Evolutionary conservation across 2,329 filamentous ascomycete species (phyloP).

Genomic region (Cytospora schulzeri): DNA sequence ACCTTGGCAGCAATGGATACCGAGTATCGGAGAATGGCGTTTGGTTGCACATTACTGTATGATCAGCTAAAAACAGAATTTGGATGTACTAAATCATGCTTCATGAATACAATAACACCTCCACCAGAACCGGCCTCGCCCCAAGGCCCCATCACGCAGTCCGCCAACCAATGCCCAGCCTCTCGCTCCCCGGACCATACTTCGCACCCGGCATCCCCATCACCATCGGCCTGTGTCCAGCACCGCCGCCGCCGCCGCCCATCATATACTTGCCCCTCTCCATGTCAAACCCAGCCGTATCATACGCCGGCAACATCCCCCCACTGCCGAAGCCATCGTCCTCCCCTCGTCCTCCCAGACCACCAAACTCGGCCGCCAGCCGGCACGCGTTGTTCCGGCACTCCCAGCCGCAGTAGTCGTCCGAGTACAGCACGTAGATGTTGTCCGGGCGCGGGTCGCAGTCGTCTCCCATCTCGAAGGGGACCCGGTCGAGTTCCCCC

Average conservation of each 20-base stretch:
- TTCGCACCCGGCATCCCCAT: conserved; percentile 30
- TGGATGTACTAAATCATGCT: neutral
- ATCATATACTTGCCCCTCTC: conserved; percentile 2
- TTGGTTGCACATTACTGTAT: neutral
- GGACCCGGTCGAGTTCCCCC: conserved; percentile 20
- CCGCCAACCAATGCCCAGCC: conserved; percentile 31
- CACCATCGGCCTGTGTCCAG: neutral
- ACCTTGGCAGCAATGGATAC: neutral
- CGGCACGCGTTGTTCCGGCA: conserved; percentile 32
- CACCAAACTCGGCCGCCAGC: neutral
- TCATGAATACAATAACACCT: neutral
- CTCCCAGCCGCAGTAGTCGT: conserved; percentile 36
- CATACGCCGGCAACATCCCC: conserved; percentile 17
- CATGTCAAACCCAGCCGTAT: too few species aligned
- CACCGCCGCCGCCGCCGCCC: neutral
- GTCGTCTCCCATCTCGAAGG: conserved; percentile 30
- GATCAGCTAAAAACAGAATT: neutral
- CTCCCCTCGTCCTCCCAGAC: neutral
- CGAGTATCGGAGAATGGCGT: neutral
- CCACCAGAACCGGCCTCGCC: neutral
- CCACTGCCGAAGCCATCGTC: neutral
- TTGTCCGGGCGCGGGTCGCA: conserved; percentile 31
- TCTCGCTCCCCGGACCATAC: conserved; percentile 29
- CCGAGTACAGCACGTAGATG: conserved; percentile 25
- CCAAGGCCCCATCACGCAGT: conserved; percentile 3